Evolutionary conservation across 441 rosid species (phyloP).

Genomic region (Populus hybrid): DNA sequence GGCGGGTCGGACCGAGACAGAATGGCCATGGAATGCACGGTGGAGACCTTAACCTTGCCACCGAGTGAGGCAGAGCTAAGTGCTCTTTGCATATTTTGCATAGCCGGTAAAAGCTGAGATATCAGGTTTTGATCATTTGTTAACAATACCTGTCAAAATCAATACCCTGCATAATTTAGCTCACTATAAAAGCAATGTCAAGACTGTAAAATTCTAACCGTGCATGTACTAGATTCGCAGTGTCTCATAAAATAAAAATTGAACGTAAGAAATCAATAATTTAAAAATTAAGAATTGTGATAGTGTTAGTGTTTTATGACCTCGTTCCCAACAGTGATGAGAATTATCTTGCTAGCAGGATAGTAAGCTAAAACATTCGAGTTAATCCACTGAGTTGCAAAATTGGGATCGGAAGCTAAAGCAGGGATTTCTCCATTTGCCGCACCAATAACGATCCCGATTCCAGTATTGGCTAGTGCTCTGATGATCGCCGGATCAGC

Average conservation of each 20-base stretch:
- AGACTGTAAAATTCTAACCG: background rate
- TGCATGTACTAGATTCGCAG: too few relatives aligned
- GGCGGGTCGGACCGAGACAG: conserved; percentile 78
- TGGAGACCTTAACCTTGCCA: conserved; percentile 76
- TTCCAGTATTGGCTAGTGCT: conserved; percentile 69
- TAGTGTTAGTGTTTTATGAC: conserved; percentile 22
- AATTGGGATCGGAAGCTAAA: conserved; percentile 72
- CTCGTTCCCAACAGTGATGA: conserved; percentile 90
- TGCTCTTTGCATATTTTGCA: conserved; percentile 74
- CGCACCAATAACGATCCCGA: conserved; percentile 77
- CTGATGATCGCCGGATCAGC: conserved; percentile 74
- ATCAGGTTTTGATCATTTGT: conserved; percentile 63
- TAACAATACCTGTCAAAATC: conserved; percentile 43
- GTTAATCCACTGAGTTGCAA: conserved; percentile 74
- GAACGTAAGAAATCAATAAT: too few relatives aligned
- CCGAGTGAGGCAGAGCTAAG: conserved; percentile 59
- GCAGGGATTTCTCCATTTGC: conserved; percentile 74
- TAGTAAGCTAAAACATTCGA: conserved; percentile 69
- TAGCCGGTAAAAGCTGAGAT: conserved; percentile 79
- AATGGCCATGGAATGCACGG: conserved; percentile 85
- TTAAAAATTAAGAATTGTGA: background rate
- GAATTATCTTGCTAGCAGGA: conserved; percentile 75
- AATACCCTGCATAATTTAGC: background rate
- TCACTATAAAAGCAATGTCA: background rate
- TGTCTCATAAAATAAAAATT: background rate